phyloP scores from a whole-genome alignment of 345 rosid species.

The Aurinia saxatilis region DNA sequence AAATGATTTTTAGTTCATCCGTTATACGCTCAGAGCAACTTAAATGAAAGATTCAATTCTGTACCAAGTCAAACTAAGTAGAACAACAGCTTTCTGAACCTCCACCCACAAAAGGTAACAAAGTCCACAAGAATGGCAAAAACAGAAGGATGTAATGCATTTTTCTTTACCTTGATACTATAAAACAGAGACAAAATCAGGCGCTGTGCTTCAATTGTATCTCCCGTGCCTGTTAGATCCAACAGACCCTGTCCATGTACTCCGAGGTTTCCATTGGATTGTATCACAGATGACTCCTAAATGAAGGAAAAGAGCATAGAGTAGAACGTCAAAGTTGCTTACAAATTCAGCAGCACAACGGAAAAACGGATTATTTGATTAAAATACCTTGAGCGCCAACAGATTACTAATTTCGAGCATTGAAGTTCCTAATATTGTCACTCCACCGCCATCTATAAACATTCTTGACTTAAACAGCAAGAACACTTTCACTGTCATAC shows the following conservation, averaged over 20 bases:
- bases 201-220: conserved; percentile 32
- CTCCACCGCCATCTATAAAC: conserved; percentile 89
- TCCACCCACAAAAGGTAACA: neutral
- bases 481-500: conserved; percentile 94
- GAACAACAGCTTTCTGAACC: neutral
- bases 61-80: neutral
- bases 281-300: conserved; percentile 31
- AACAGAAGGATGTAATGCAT: neutral
- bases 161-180: conserved; percentile 25
- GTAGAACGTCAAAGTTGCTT: neutral
- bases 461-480: conserved; percentile 94
- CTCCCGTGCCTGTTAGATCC: conserved; percentile 26
- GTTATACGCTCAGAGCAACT: neutral
- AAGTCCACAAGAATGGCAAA: neutral
- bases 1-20: neutral
- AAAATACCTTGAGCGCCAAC: conserved; percentile 79
- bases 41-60: neutral
- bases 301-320: neutral
- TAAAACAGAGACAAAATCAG: conserved; percentile 29
- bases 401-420: conserved; percentile 87
- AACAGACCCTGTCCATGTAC: conserved; percentile 33
- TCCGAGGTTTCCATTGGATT: conserved; percentile 31
- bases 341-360: neutral
- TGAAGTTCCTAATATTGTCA: conserved; percentile 70
- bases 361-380: neutral